Evolutionary conservation across 2,329 filamentous ascomycete genomes (phyloP), one percentile per base, ranked within the genome.

Genomic region (Drechslerella coelobrocha): DNA sequence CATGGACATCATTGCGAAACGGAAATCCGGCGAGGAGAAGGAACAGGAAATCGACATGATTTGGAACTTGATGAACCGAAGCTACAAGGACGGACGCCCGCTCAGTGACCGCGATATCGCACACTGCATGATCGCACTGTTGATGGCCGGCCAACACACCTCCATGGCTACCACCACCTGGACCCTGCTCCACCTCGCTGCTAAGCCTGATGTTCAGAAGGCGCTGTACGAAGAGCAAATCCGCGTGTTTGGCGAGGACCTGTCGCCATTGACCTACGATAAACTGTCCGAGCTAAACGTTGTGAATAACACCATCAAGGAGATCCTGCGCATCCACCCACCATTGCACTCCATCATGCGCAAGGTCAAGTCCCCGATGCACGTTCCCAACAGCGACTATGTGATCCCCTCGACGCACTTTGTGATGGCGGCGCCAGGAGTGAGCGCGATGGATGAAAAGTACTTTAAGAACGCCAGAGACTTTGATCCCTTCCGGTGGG

Each of bases 131-230:
- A 93, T 93, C 76, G 89, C 89, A 0, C 83, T 93, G 14, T 83
- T 93, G 55, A 92, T 94, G 89, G 90, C 88, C 9, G 90, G 90
- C 54, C 90, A 94, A 77, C 90, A 93, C 80, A 89, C 88, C 1
- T 92, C 89, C 0, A 88, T 89, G 3, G 88, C 89, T 0, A 89
- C 88, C n/a, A 86, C 86, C 74, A 84, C 88, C 7, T 93, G 89
- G 89, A 90, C 91, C 73, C 80, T 92, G 74, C 83, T 92, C 10
- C 88, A 86, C 52, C 83, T 93, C 1, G 89, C 90, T 8, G 84
- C 87, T 0, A 82, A 86, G 14, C 89, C 89, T 0, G 84, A 89
- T 24, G 84, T 92, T 61, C 61, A 65, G 54, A 88, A 91, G 73
- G 86, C 89, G 72, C 83, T 93, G 10, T 87, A 89, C 75, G 81